Percentiles rank a stretch among this genome's conserved stretches.
Conservation (phyloP, 345 rosid species). For the Populus ilicifolia region DNA sequence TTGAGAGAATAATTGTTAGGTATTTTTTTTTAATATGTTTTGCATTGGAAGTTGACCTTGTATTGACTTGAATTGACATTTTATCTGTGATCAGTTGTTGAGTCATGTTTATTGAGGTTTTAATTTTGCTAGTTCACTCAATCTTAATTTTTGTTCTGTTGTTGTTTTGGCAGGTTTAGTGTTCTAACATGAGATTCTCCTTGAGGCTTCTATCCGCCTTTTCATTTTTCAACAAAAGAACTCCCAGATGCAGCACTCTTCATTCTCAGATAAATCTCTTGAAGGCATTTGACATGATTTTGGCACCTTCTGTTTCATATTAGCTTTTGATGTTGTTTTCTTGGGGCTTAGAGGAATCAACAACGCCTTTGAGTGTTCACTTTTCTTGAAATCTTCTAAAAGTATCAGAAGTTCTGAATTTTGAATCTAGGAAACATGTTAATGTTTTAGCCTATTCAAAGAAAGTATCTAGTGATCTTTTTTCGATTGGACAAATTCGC, state of each 20-base stretch:
- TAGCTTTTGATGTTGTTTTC: constrained; percentile 19
- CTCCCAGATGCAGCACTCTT: constrained; percentile 24
- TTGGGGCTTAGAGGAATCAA: constrained; percentile 47
- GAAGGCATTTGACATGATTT: constrained; percentile 15
- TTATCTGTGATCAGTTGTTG: too few species aligned
- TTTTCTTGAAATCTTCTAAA: constrained; percentile 28
- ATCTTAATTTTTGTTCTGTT: background rate
- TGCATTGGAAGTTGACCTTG: too few species aligned
- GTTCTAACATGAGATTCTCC: constrained; percentile 41
- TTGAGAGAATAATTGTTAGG: too few species aligned
- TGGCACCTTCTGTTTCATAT: background rate
- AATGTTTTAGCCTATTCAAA: background rate
- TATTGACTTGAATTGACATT: too few species aligned
- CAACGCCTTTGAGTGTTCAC: constrained; percentile 44
- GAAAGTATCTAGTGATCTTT: background rate
- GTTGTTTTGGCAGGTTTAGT: constrained; percentile 55
- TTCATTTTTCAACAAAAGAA: constrained; percentile 25
- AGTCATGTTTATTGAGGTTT: too few species aligned
- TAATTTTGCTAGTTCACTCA: too few species aligned
- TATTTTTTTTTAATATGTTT: too few species aligned
- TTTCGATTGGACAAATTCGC: too few species aligned
- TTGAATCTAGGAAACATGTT: background rate
- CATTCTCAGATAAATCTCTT: background rate
- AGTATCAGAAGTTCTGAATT: constrained; percentile 46
- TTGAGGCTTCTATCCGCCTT: constrained; percentile 36